Base-by-base conservation (phyloP, 768 basidiomycete genomes). In the Tricholoma flavovirens region DNA sequence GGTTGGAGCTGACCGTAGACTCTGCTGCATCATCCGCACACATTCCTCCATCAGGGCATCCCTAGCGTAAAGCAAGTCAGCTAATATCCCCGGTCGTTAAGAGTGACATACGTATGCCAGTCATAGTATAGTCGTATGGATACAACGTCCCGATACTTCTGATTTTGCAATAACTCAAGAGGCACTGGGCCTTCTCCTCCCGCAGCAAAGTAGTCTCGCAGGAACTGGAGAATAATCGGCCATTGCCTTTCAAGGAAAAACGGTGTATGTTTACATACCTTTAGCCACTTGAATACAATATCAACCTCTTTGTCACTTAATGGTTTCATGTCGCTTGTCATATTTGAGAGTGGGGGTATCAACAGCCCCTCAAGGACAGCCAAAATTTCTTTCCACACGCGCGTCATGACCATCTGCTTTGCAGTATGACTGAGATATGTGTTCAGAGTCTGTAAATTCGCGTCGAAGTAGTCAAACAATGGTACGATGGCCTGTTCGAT, bases 201-300 rank as follows among this genome's bases (percentile, higher is more conserved):
- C 2, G 91, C 93, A 67, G 97, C 86, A 77, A 98, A 98, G 75
- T 93, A 99, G 67, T 97, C 92, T 55, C 88, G 78, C 67, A 99
- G 66, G 77, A 98, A 98, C 92, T 96, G 59, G 29, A 45, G 17
- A 6, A 57, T 33, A 56, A 50, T 35, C 50, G 29, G 56, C 58
- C 17, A 65, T 24, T 6, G 29, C 15, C 56, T 26, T 45, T 2
- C 24, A 42, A 8, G 12, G n/a, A 5, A 29, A 30, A 49, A 21
- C 11, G 36, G 6, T 32, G 36, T 5, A 6, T 14, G 35, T 9
- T 29, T 1, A 3, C 59, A 15, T 55, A 90, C 94, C 84, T 94
- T 95, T 53, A 98, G 69, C 93, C 97, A 98, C 69, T 94, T 96
- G 76, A 98, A 93, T n/a, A 95, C 96, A 57, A 98, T 88, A 67